Conservation (phyloP, 495 filamentous ascomycete genomes). For the Parmelia sp. region DNA sequence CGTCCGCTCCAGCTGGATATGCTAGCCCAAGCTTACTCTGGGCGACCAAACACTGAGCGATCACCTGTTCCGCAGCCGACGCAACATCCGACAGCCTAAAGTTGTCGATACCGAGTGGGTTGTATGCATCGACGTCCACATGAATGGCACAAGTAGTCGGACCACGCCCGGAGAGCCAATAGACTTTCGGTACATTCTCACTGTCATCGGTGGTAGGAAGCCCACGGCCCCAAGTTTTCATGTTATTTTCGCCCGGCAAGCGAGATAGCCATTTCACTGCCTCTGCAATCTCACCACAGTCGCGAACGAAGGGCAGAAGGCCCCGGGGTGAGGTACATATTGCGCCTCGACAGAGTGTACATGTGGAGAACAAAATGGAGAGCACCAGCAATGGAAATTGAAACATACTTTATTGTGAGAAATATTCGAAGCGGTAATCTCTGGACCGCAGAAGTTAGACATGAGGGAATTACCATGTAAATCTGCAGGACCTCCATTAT, state of each 20-base stretch:
- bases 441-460: background rate
- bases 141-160: slow-evolving; percentile 1
- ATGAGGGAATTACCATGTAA: background rate
- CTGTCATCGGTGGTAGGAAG: background rate
- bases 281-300: background rate
- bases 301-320: background rate
- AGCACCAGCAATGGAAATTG: background rate
- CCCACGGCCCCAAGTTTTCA: slow-evolving; percentile 8
- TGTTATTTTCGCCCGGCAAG: background rate
- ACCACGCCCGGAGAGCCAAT: slow-evolving; percentile 6
- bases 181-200: slow-evolving; percentile 5
- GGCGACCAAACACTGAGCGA: background rate
- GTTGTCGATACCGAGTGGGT: background rate
- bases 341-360: background rate
- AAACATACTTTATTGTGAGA: background rate
- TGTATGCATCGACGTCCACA: background rate
- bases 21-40: background rate
- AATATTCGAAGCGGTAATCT: background rate
- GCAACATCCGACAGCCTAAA: background rate
- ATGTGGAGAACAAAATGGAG: background rate
- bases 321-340: background rate
- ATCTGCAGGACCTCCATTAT: background rate
- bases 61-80: background rate
- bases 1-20: background rate
- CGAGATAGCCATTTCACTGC: background rate